A percentile compares a stretch with the other conserved stretches of the same genome.
These are phyloP conservation scores for Lachnellula subtilissima DNA, from an alignment of 2,329 filamentous ascomycete species.

Conservation along the genomic window DNA sequence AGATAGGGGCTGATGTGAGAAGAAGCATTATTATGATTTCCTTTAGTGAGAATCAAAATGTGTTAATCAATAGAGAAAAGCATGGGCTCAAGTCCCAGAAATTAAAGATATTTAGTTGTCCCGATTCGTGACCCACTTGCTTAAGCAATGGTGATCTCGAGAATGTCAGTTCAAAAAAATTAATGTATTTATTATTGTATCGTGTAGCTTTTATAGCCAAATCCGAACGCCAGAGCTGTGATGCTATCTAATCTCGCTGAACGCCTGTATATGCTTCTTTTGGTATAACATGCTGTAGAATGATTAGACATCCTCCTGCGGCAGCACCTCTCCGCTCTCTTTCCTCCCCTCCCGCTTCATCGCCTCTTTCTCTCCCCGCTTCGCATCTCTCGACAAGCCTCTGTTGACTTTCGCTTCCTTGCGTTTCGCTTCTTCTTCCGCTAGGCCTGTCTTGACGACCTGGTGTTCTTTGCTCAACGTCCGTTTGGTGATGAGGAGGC, in stretches of 20 bases:
- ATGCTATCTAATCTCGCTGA: not conserved
- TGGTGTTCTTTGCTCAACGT: conserved; percentile 45
- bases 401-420: conserved; percentile 16
- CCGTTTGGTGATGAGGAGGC: conserved; percentile 40
- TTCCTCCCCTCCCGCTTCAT: not conserved
- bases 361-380: conserved; percentile 9
- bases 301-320: conserved; percentile 4
- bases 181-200: not conserved
- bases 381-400: conserved; percentile 3
- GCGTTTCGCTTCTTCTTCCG: conserved; percentile 22
- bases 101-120: not conserved
- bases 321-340: not conserved
- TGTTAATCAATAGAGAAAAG: no score
- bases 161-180: not conserved
- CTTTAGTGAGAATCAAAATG: no score
- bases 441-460: conserved; percentile 45
- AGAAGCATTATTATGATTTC: no score
- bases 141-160: no score
- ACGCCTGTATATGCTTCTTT: not conserved
- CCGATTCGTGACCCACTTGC: not conserved
- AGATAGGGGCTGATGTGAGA: no score
- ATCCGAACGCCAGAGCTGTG: not conserved
- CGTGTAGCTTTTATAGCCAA: not conserved
- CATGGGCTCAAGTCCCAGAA: no score
- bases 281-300: not conserved